A percentile compares a stretch with the other conserved stretches of the same genome.
These are phyloP conservation scores for Botryobasidium botryosum DNA, from an alignment of 768 basidiomycete genomes.

Conservation along the genomic window DNA sequence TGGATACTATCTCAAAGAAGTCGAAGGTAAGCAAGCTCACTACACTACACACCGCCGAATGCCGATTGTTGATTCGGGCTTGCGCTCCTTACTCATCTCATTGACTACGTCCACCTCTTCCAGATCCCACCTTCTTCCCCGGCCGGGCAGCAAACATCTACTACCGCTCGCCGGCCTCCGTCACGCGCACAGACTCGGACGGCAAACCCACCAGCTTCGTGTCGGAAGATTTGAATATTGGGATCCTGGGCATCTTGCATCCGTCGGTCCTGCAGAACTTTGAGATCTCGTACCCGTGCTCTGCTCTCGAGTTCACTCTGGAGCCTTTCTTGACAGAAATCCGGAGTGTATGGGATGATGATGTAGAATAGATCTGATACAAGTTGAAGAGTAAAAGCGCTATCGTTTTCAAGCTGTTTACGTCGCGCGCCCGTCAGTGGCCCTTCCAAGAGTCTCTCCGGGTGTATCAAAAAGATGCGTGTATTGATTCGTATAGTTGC, in stretches of 20 bases:
- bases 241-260: conserved; percentile 85
- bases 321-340: conserved; percentile 82
- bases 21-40: conserved; percentile 41
- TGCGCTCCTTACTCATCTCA: not conserved
- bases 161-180: conserved; percentile 43
- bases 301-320: conserved; percentile 81
- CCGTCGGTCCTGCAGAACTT: conserved; percentile 84
- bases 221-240: conserved; percentile 52
- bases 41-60: not conserved
- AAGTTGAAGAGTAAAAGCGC: no score
- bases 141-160: conserved; percentile 85
- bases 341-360: conserved; percentile 11
- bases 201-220: no score
- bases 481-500: no score
- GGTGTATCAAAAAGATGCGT: no score
- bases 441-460: no score
- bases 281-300: conserved; percentile 89
- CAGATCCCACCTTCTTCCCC: conserved; percentile 90
- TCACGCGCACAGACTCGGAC: conserved; percentile 17
- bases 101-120: not conserved
- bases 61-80: not conserved
- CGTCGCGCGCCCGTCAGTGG: no score
- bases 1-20: conserved; percentile 88
- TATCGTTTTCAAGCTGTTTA: no score
- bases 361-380: no score